phyloP scores from a whole-genome alignment of 345 rosid species.

The Syzygium aromaticum region DNA sequence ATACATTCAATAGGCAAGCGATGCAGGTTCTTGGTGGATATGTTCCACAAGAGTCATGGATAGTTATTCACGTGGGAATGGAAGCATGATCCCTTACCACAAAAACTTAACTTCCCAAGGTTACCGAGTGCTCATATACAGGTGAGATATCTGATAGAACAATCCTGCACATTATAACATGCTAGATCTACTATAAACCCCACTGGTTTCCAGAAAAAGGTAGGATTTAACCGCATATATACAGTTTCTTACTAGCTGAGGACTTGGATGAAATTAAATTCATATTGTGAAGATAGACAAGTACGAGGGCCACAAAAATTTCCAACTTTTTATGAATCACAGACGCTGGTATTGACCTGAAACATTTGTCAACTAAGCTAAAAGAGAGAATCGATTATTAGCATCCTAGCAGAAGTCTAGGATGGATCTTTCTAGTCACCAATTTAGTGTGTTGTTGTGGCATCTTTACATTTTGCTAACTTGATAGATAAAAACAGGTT shows the following conservation, averaged over 20 bases:
- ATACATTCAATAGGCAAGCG: neutral
- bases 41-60: neutral
- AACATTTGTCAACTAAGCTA: neutral
- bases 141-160: conserved; percentile 4
- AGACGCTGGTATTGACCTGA: neutral
- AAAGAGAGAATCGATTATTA: neutral
- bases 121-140: conserved; percentile 32
- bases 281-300: neutral
- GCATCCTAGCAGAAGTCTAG: neutral
- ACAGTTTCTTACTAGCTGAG: neutral
- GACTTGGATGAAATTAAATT: neutral
- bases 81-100: conserved; percentile 28
- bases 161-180: neutral
- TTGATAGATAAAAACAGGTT: neutral
- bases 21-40: conserved; percentile 4
- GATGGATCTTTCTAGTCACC: neutral
- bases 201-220: neutral
- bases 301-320: neutral
- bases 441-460: neutral
- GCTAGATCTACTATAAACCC: neutral
- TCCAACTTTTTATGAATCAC: neutral
- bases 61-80: conserved; percentile 6
- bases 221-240: neutral
- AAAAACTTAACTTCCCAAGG: conserved; percentile 17
- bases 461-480: neutral